phyloP scores from a whole-genome alignment of 2,329 filamentous ascomycete species.

The Achaetomium macrosporum region DNA sequence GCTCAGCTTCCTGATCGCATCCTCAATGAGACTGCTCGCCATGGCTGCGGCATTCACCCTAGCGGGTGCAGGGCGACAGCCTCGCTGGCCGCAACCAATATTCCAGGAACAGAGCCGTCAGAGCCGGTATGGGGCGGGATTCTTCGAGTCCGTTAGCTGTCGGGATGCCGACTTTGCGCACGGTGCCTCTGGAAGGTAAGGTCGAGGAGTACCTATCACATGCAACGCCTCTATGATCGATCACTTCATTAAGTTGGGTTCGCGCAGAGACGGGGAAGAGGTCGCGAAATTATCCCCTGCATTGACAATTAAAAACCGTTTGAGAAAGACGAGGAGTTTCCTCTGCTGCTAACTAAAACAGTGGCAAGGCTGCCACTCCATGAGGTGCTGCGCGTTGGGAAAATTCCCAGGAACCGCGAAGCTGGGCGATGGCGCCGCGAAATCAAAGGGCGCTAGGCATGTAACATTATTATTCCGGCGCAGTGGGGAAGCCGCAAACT shows the following conservation, averaged over 20 bases:
- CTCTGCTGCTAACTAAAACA: neutral
- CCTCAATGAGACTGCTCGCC: conserved; percentile 56
- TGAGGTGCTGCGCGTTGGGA: conserved; percentile 17
- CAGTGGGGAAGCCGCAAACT: neutral
- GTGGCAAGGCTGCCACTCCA: conserved; percentile 15
- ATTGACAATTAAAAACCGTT: too few species aligned
- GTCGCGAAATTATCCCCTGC: neutral
- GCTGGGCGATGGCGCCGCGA: conserved; percentile 31
- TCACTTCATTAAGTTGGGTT: too few species aligned
- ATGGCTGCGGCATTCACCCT: conserved; percentile 49
- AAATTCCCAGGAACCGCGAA: conserved; percentile 25
- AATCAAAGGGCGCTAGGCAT: conserved; percentile 32
- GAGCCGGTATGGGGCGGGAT: neutral
- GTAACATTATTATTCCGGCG: conserved; percentile 26
- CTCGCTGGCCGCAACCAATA: conserved; percentile 22
- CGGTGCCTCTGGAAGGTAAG: too few species aligned
- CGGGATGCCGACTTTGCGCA: neutral
- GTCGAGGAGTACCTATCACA: too few species aligned
- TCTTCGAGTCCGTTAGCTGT: neutral
- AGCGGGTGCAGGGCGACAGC: conserved; percentile 24
- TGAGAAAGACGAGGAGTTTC: too few species aligned
- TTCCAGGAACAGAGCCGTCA: neutral
- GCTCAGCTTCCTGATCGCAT: conserved; percentile 56
- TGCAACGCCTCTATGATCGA: too few species aligned
- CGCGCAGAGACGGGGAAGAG: too few species aligned